These are phyloP conservation scores for Penicillium hesseltinei DNA, from an alignment of 2,329 filamentous ascomycete species.

Conservation along the genomic window DNA sequence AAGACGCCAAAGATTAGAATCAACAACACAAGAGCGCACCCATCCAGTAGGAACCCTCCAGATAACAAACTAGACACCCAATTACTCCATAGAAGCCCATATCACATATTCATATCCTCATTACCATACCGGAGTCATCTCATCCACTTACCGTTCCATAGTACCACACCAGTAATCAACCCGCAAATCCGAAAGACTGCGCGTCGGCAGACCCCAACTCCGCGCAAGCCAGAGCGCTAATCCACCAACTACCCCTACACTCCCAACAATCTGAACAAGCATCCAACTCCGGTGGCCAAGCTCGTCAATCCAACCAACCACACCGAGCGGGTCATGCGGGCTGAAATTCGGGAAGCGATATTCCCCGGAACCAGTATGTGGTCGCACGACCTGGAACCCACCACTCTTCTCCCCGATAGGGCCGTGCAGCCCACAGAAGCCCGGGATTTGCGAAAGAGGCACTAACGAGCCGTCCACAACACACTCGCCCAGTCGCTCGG, in stretches of 20 bases:
- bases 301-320: slow-evolving; percentile 67
- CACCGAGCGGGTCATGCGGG: slow-evolving; percentile 73
- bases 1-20: neutral
- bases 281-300: slow-evolving; percentile 65
- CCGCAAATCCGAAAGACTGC: slow-evolving; percentile 32
- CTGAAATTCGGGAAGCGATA: slow-evolving; percentile 42
- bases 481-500: slow-evolving; percentile 64
- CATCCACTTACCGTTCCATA: slow-evolving; percentile 13
- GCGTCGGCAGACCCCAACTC: slow-evolving; percentile 39
- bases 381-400: slow-evolving; percentile 24
- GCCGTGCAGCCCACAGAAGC: slow-evolving; percentile 27
- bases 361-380: slow-evolving; percentile 26
- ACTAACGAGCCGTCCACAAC: slow-evolving; percentile 64
- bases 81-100: neutral
- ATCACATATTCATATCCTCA: neutral
- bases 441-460: slow-evolving; percentile 46
- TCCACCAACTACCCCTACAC: slow-evolving; percentile 71
- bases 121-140: neutral
- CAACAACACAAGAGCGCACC: neutral
- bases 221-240: slow-evolving; percentile 62
- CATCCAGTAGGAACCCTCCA: neutral
- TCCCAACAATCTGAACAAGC: slow-evolving; percentile 70
- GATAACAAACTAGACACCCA: neutral
- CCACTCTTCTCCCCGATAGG: slow-evolving; percentile 24
- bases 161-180: slow-evolving; percentile 26